phyloP scores from a whole-genome alignment of 2,329 filamentous ascomycete species.

The Purpureocillium lavendulum region DNA sequence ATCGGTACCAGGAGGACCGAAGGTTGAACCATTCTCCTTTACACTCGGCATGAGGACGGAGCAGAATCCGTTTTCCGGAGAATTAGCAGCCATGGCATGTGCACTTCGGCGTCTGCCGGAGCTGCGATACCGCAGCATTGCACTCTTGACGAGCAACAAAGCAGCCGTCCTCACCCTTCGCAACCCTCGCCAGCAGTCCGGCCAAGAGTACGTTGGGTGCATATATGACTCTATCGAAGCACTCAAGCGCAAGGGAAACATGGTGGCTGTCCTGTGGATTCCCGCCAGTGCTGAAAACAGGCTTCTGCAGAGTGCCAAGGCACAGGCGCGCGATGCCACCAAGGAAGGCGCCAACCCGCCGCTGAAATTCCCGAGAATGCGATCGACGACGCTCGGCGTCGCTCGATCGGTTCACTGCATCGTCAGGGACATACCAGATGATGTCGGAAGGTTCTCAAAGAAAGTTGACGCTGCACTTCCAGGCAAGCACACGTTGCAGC shows the following conservation, averaged over 20 bases:
- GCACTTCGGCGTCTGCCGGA: conserved; percentile 7
- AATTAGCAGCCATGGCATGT: conserved; percentile 10
- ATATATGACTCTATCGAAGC: conserved; percentile 10
- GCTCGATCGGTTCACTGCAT: conserved; percentile 2
- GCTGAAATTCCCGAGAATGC: conserved; percentile 7
- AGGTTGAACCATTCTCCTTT: conserved; percentile 9
- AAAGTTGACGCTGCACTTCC: conserved; percentile 9
- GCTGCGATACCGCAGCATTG: conserved; percentile 4
- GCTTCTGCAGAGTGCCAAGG: conserved; percentile 6
- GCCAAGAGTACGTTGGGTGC: conserved; percentile 10
- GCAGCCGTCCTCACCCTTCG: conserved; percentile 8
- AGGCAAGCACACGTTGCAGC: conserved; percentile 9
- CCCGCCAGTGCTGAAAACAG: conserved; percentile 4
- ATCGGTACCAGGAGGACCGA: conserved; percentile 2
- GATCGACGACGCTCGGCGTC: conserved; percentile 6
- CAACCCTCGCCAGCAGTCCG: conserved; percentile 10
- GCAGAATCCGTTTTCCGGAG: conserved; percentile 11
- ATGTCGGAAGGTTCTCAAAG: conserved; percentile 9
- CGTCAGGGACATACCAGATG: conserved; percentile 7
- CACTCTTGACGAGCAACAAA: conserved; percentile 10
- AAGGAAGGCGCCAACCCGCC: conserved; percentile 3
- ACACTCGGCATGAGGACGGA: conserved; percentile 10
- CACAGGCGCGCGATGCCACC: conserved; percentile 5
- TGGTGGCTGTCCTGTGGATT: conserved; percentile 6
- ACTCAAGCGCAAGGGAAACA: conserved; percentile 4